Conservation (phyloP, 2,329 filamentous ascomycete genomes). For the Exophiala alcalophila region DNA sequence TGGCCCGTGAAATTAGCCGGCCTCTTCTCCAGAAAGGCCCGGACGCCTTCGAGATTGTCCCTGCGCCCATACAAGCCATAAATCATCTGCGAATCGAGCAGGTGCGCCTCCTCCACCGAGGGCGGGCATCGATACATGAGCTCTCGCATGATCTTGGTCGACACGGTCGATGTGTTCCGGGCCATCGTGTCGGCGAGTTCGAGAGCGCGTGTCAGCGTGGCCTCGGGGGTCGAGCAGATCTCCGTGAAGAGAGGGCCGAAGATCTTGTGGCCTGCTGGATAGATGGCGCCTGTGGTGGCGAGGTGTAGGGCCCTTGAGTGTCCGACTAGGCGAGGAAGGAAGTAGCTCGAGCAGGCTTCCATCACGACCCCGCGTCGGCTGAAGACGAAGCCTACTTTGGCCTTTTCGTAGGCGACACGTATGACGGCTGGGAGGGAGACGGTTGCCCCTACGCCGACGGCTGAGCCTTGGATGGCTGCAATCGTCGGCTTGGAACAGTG, state of each 20-base stretch:
- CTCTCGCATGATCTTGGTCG: conserved; percentile 12
- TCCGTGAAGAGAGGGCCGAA: conserved; percentile 64
- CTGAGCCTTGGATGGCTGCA: conserved; percentile 58
- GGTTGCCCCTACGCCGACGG: conserved; percentile 60
- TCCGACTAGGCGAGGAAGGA: conserved; percentile 65
- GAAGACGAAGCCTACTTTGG: conserved; percentile 69
- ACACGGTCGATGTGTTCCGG: conserved; percentile 56
- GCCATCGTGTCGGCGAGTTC: conserved; percentile 65
- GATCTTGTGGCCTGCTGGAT: conserved; percentile 48
- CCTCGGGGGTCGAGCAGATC: conserved; percentile 54
- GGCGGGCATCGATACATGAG: conserved; percentile 15
- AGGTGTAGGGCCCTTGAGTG: conserved; percentile 61
- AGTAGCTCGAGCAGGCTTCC: conserved; percentile 66
- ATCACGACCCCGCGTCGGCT: conserved; percentile 63
- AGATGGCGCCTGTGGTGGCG: conserved; percentile 62
- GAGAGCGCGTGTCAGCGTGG: conserved; percentile 62
- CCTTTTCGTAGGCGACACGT: conserved; percentile 46
- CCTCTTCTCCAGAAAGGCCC: conserved; percentile 66
- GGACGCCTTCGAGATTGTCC: conserved; percentile 65
- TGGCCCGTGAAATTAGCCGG: conserved; percentile 59
- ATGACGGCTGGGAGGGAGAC: conserved; percentile 57
- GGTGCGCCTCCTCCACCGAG: conserved; percentile 65
- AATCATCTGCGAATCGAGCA: conserved; percentile 55
- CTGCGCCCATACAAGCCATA: conserved; percentile 38
- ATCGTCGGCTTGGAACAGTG: conserved; percentile 59